A percentile compares a stretch with the other conserved stretches of the same genome.
These are phyloP conservation scores for Echeveria elegans DNA, from an alignment of 164 flowering plant genomes.

Conservation along the genomic window DNA sequence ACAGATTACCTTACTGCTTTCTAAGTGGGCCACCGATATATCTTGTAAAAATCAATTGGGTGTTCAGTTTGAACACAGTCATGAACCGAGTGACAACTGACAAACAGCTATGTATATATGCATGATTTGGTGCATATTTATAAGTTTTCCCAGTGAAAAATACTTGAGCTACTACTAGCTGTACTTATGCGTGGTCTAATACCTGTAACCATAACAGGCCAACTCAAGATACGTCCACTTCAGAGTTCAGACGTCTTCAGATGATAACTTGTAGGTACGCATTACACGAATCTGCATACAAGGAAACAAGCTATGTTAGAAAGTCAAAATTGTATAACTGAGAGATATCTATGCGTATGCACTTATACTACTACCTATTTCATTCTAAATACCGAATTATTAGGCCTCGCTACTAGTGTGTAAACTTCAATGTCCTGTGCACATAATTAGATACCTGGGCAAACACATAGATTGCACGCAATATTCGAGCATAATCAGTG, in stretches of 20 bases:
- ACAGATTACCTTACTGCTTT: no score
- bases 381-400: neutral
- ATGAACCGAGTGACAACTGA: no score
- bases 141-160: no score
- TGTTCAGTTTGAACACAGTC: no score
- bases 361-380: neutral
- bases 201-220: neutral
- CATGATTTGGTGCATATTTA: neutral
- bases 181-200: neutral
- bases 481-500: constrained; percentile 90
- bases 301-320: neutral
- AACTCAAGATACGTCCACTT: neutral
- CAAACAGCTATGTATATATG: no score
- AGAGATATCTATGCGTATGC: no score
- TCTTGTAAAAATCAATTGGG: no score
- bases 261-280: neutral
- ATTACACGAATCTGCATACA: neutral
- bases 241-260: neutral
- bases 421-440: neutral
- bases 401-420: neutral
- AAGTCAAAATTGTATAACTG: neutral
- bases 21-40: no score
- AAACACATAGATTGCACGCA: constrained; percentile 85
- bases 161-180: neutral
- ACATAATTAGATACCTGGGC: constrained; percentile 53